phyloP scores from a whole-genome alignment of 2,329 filamentous ascomycete species.

The Sarocladium brachiariae region DNA sequence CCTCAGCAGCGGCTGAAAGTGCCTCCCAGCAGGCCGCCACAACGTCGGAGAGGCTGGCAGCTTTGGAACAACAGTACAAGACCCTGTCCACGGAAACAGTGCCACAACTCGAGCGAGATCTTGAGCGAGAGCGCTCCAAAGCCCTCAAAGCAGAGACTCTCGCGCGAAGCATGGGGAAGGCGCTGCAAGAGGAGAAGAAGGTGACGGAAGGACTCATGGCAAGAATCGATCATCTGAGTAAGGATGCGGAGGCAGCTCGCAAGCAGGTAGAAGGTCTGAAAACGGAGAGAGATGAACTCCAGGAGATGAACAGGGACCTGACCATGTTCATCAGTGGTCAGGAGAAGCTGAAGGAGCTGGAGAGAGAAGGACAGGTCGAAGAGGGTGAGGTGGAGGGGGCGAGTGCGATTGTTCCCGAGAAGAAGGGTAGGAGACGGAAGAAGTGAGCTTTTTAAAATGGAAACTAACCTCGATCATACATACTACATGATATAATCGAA shows the following conservation, averaged over 20 bases:
- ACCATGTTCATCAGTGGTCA: slow-evolving; percentile 81
- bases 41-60: slow-evolving; percentile 41
- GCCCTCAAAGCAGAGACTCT: slow-evolving; percentile 68
- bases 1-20: slow-evolving; percentile 58
- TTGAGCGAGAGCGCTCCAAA: slow-evolving; percentile 60
- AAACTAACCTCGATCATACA: too few species aligned
- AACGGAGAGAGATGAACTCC: slow-evolving; percentile 62
- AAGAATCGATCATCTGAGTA: slow-evolving; percentile 68
- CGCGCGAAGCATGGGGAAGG: slow-evolving; percentile 66
- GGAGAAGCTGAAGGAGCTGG: slow-evolving; percentile 69
- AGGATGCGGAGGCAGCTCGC: slow-evolving; percentile 51
- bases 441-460: too few species aligned
- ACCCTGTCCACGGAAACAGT: slow-evolving; percentile 50
- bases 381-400: slow-evolving; percentile 71
- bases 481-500: too few species aligned
- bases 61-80: slow-evolving; percentile 41
- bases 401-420: slow-evolving; percentile 59
- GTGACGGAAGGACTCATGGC: slow-evolving; percentile 75
- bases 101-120: slow-evolving; percentile 63
- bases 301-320: slow-evolving; percentile 81
- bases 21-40: slow-evolving; percentile 45
- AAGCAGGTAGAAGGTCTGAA: slow-evolving; percentile 51
- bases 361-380: slow-evolving; percentile 49
- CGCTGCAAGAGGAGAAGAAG: slow-evolving; percentile 79
- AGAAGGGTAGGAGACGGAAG: slow-evolving; percentile 47